phyloP scores from a whole-genome alignment of 768 basidiomycete genomes.

The Pulveroboletus sp. region DNA sequence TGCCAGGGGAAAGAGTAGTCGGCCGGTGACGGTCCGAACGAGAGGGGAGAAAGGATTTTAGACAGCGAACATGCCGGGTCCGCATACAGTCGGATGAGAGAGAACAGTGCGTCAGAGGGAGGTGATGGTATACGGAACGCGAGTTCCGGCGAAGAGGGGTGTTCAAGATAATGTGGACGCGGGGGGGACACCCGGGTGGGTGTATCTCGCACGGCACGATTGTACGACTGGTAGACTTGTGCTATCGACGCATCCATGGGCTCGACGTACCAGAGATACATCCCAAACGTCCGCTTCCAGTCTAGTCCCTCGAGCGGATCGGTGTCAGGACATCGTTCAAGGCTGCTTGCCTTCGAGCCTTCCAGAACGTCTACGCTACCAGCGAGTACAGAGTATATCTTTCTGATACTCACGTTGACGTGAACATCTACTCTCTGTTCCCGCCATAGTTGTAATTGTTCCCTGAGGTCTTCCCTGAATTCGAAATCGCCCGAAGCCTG shows the following conservation, averaged over 20 bases:
- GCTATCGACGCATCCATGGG: slow-evolving; percentile 66
- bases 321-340: slow-evolving; percentile 53
- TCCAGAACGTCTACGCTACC: slow-evolving; percentile 65
- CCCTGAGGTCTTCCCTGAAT: slow-evolving; percentile 66
- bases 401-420: slow-evolving; percentile 63
- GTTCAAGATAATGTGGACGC: slow-evolving; percentile 54
- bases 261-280: slow-evolving; percentile 86
- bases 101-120: slow-evolving; percentile 73
- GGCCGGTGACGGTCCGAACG: slow-evolving; percentile 69
- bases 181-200: slow-evolving; percentile 47
- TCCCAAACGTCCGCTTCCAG: slow-evolving; percentile 91
- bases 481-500: slow-evolving; percentile 78
- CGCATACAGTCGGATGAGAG: slow-evolving; percentile 74
- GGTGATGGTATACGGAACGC: slow-evolving; percentile 43
- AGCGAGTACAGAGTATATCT: slow-evolving; percentile 78
- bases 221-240: slow-evolving; percentile 64
- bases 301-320: slow-evolving; percentile 71
- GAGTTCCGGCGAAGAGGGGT: slow-evolving; percentile 17
- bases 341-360: slow-evolving; percentile 48
- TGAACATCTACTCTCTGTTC: slow-evolving; percentile 69
- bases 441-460: slow-evolving; percentile 82
- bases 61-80: slow-evolving; percentile 69
- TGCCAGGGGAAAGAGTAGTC: slow-evolving; percentile 91
- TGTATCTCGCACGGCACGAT: slow-evolving; percentile 37
- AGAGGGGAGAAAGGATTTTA: slow-evolving; percentile 64